phyloP scores from a whole-genome alignment of 2,329 filamentous ascomycete species.

The Cladosporium phlei region DNA sequence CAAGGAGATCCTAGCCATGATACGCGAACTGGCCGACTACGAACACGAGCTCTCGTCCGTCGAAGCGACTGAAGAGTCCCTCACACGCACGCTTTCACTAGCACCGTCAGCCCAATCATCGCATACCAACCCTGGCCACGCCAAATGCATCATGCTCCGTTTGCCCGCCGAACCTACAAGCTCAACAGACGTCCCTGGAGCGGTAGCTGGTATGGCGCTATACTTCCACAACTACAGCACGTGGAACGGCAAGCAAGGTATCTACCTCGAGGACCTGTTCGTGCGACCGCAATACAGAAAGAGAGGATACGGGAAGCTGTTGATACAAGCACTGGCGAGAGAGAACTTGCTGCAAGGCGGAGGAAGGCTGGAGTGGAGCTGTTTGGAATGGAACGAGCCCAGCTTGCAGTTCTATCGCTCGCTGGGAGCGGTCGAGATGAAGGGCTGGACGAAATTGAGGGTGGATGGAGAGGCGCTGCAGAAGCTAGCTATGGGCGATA shows the following conservation, averaged over 20 bases:
- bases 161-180: conserved; percentile 34
- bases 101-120: conserved; percentile 34
- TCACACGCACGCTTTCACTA: conserved; percentile 76
- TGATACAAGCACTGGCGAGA: conserved; percentile 72
- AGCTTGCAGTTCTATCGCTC: conserved; percentile 77
- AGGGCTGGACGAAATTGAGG: conserved; percentile 70
- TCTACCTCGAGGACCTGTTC: conserved; percentile 93
- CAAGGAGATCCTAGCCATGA: conserved; percentile 71
- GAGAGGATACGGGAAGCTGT: conserved; percentile 70
- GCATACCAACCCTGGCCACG: conserved; percentile 52
- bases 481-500: conserved; percentile 48
- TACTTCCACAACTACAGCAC: conserved; percentile 97
- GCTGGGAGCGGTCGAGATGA: conserved; percentile 60
- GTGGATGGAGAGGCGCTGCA: conserved; percentile 63
- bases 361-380: conserved; percentile 79
- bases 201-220: conserved; percentile 70
- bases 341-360: conserved; percentile 71
- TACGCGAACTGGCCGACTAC: conserved; percentile 82
- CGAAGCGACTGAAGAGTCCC: conserved; percentile 70
- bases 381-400: conserved; percentile 88
- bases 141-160: conserved; percentile 67
- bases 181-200: conserved; percentile 36
- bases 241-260: conserved; percentile 79
- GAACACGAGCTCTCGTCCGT: conserved; percentile 72
- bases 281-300: conserved; percentile 67